A percentile compares a stretch with the other conserved stretches of the same genome.
Evolutionary conservation across 129 eudicot genomes (phyloP).

Genomic region (Sambucus nigra): DNA sequence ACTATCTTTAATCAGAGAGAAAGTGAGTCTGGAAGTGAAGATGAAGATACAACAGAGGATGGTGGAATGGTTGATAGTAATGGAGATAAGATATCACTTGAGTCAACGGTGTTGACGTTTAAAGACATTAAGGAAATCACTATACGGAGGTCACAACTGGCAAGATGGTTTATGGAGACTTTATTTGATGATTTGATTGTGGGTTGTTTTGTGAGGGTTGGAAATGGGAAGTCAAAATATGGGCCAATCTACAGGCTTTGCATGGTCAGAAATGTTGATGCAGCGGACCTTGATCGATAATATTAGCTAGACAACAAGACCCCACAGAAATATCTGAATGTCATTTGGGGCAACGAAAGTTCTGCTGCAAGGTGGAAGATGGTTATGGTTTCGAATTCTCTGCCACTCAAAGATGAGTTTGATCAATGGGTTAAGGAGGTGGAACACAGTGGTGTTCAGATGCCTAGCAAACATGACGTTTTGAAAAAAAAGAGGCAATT

Average conservation of each 20-base stretch:
- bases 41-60: constrained; percentile 51
- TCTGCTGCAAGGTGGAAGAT: constrained; percentile 99
- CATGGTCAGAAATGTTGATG: constrained; percentile 75
- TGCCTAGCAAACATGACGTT: constrained; percentile 77
- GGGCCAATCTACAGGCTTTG: constrained; percentile 89
- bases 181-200: constrained; percentile 82
- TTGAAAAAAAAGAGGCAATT: constrained; percentile 68
- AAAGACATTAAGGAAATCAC: constrained; percentile 77
- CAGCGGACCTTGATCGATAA: constrained; percentile 65
- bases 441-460: constrained; percentile 72
- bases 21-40: constrained; percentile 53
- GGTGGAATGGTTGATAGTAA: constrained; percentile 46
- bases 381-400: constrained; percentile 90
- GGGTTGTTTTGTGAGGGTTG: constrained; percentile 93
- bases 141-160: constrained; percentile 64
- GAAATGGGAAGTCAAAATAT: constrained; percentile 71
- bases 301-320: constrained; percentile 79
- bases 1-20: constrained; percentile 50
- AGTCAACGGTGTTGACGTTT: constrained; percentile 29
- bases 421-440: constrained; percentile 77
- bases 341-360: constrained; percentile 82
- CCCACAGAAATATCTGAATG: constrained; percentile 70
- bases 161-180: constrained; percentile 95
- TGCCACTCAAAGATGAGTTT: constrained; percentile 75
- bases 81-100: constrained; percentile 42